Conservation (phyloP, 208 protist species). For the Trypanosoma vivax region DNA sequence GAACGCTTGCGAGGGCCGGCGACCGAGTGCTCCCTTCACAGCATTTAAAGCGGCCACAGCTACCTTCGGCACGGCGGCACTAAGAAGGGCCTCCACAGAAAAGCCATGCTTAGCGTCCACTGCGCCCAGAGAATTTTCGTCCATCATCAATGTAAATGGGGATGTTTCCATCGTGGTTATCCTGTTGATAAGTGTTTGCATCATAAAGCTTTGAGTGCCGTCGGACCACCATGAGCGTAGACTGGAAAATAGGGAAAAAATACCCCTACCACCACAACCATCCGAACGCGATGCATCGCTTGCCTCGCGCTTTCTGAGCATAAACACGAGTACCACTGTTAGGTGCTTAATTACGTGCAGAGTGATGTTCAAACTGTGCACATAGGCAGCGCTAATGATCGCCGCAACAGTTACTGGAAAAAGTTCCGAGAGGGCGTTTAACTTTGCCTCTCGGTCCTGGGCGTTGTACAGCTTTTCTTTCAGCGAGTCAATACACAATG, state of each 20-base stretch:
- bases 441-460: constrained; percentile 35
- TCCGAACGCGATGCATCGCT: background rate
- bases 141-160: constrained; percentile 33
- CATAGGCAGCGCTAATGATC: constrained; percentile 48
- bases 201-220: constrained; percentile 44
- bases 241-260: constrained; percentile 21
- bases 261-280: too few species aligned
- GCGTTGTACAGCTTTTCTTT: constrained; percentile 39
- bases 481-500: constrained; percentile 36
- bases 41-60: constrained; percentile 26
- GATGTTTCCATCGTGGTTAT: constrained; percentile 31
- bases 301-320: constrained; percentile 49
- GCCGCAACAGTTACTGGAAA: constrained; percentile 46
- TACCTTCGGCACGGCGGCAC: constrained; percentile 33
- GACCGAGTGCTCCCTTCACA: constrained; percentile 27
- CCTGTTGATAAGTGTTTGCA: constrained; percentile 42
- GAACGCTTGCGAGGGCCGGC: constrained; percentile 28
- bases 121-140: constrained; percentile 24
- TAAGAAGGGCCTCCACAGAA: constrained; percentile 42
- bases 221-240: constrained; percentile 54
- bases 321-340: constrained; percentile 55
- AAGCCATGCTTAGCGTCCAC: constrained; percentile 23
- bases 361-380: constrained; percentile 57
- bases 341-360: constrained; percentile 64
- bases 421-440: constrained; percentile 31